These are phyloP conservation scores for Daldinia loculata DNA, from an alignment of 495 filamentous ascomycete genomes.

Conservation along the genomic window DNA sequence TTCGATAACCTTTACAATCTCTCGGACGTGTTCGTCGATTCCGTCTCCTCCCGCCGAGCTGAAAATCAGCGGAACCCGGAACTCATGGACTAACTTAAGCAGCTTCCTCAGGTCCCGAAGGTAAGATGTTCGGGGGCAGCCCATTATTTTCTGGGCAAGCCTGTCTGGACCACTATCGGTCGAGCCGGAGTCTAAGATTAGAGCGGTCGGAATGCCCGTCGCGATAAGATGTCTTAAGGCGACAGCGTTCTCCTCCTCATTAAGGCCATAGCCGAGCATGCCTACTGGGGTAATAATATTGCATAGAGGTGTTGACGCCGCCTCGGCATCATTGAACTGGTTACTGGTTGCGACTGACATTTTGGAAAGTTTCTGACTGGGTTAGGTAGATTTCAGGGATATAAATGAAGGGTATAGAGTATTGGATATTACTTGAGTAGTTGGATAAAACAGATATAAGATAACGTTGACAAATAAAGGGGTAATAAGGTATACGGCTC, in stretches of 20 bases:
- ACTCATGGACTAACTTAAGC: constrained; percentile 42
- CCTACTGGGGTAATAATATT: constrained; percentile 58
- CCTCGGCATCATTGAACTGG: constrained; percentile 8
- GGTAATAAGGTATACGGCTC: not conserved
- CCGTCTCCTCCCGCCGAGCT: constrained; percentile 61
- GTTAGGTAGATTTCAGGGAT: not conserved
- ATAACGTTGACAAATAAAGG: not conserved
- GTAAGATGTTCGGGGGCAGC: constrained; percentile 48
- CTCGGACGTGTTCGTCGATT: constrained; percentile 53
- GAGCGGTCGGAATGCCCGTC: constrained; percentile 49
- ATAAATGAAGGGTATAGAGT: not conserved
- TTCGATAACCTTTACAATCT: constrained; percentile 51
- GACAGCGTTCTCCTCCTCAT: constrained; percentile 43
- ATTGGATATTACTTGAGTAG: constrained; percentile 1
- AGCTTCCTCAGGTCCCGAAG: constrained; percentile 53
- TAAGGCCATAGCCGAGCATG: constrained; percentile 60
- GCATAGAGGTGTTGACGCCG: constrained; percentile 37
- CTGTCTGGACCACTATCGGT: constrained; percentile 59
- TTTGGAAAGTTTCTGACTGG: not conserved
- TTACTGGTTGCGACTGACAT: constrained; percentile 24
- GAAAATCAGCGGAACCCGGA: constrained; percentile 53
- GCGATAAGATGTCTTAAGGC: constrained; percentile 41
- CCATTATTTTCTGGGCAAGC: constrained; percentile 53
- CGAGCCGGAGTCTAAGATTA: constrained; percentile 61
- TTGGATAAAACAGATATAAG: not conserved